A percentile compares a stretch with the other conserved stretches of the same genome.
Conservation (phyloP, 1,139 yeast species). For the Hemisphaericaspora xylofermentans region DNA sequence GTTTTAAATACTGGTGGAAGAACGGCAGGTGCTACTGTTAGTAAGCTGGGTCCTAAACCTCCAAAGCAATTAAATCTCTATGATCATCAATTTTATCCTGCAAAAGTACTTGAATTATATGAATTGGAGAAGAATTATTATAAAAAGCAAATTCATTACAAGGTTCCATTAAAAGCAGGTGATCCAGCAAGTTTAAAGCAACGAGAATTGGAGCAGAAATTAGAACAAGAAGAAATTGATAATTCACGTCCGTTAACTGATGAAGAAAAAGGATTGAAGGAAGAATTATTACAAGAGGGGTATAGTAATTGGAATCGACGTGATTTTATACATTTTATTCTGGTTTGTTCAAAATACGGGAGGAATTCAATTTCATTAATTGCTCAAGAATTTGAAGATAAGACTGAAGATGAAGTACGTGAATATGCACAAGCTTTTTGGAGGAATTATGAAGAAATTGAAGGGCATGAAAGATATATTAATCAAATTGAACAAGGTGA, state of each 20-base stretch:
- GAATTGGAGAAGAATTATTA: constrained; percentile 66
- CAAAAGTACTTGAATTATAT: constrained; percentile 57
- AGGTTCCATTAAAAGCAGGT: constrained; percentile 49
- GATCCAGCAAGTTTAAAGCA: constrained; percentile 40
- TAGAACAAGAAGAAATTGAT: constrained; percentile 62
- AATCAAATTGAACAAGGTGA: constrained; percentile 75
- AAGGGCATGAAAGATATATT: constrained; percentile 68
- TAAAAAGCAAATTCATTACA: constrained; percentile 50
- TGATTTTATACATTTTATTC: constrained; percentile 68
- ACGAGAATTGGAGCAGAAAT: constrained; percentile 52
- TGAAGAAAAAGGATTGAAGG: constrained; percentile 61
- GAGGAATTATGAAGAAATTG: constrained; percentile 62
- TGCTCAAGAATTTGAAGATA: constrained; percentile 63
- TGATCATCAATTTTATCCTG: constrained; percentile 74
- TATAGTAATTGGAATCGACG: constrained; percentile 68
- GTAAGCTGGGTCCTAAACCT: constrained; percentile 53
- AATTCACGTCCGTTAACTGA: constrained; percentile 66
- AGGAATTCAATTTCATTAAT: constrained; percentile 62
- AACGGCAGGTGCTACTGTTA: constrained; percentile 25
- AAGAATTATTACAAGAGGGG: constrained; percentile 55
- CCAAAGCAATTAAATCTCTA: constrained; percentile 68
- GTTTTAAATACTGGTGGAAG: constrained; percentile 69
- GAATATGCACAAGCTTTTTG: constrained; percentile 69
- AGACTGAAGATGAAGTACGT: constrained; percentile 65
- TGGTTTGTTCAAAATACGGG: constrained; percentile 63